Evolutionary conservation across 2,329 filamentous ascomycete genomes (phyloP).

Genomic region (Capronia epimyces): DNA sequence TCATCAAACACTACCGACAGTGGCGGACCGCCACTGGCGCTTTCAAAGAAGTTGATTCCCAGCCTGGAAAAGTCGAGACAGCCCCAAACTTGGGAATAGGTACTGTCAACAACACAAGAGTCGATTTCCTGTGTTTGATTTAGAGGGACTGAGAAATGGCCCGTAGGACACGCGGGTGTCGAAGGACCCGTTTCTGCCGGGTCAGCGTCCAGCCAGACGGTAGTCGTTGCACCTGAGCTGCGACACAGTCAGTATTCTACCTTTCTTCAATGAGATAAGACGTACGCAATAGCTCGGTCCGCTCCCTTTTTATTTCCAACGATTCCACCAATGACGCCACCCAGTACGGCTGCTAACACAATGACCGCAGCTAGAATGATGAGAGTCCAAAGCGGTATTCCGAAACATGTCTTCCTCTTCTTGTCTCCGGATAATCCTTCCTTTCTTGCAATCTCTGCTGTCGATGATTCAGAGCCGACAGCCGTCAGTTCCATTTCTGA

Average conservation of each 20-base stretch:
- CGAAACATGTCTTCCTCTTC: slow-evolving; percentile 42
- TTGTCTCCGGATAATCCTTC: slow-evolving; percentile 41
- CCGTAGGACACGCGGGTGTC: slow-evolving; percentile 42
- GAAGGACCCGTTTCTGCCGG: slow-evolving; percentile 44
- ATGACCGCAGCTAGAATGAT: slow-evolving; percentile 44
- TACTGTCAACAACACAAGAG: slow-evolving; percentile 44
- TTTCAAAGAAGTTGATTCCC: slow-evolving; percentile 33
- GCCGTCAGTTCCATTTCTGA: slow-evolving; percentile 25
- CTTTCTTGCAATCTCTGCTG: slow-evolving; percentile 32
- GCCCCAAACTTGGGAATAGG: slow-evolving; percentile 48
- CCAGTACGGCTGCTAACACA: slow-evolving; percentile 47
- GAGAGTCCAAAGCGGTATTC: slow-evolving; percentile 50
- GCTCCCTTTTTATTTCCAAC: slow-evolving; percentile 39
- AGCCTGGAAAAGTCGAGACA: slow-evolving; percentile 39
- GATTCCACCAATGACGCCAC: slow-evolving; percentile 51
- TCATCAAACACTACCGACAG: slow-evolving; percentile 38
- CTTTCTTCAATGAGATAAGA: not conserved
- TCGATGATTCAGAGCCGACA: slow-evolving; percentile 26
- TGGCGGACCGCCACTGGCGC: slow-evolving; percentile 28
- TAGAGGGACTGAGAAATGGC: slow-evolving; percentile 46
- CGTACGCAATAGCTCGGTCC: slow-evolving; percentile 29
- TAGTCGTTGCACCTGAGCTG: slow-evolving; percentile 40
- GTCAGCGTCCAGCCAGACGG: slow-evolving; percentile 47
- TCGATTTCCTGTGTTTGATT: slow-evolving; percentile 43
- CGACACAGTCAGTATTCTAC: slow-evolving; percentile 2